Base-by-base conservation (phyloP, 2,329 filamentous ascomycete species). In the Myriosclerotinia scirpicola region DNA sequence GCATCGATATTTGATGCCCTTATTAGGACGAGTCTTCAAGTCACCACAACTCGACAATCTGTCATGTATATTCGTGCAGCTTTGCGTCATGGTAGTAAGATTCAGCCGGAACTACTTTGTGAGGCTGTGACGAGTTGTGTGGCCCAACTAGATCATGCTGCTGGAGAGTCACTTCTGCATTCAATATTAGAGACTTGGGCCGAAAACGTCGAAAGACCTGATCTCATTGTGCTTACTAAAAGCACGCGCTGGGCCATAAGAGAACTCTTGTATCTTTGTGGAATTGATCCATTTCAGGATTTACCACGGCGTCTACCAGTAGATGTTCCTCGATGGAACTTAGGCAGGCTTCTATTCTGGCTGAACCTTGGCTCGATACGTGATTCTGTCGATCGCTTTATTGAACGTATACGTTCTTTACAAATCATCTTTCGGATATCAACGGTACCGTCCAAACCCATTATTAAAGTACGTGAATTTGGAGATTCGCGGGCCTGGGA, bases 1-100 rank as follows among this genome's bases (percentile, higher is more conserved):
- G 50, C 65, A 22, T 48, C 64, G 8, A 70, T 77, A 34, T 76
- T 75, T 53, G 70, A 75, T 65, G 59, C 70, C 5, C 70, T 76
- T n/a, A 75, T 76, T 48, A 58, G 62, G 30, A 73, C 72, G 3
- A 69, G 65, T 66, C 67, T 75, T 15, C 55, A 70, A 14, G 60
- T 75, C n/a, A 61, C 69, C 14, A 71, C 67, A 6, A 65, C 66
- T 65, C 54, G 63, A n/a, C 65, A 64, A 20, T 71, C 74, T 20
- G 62, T 73, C 60, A 70, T 72, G 8, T 71, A 71, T 55, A 54
- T 75, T 52, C 69, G 69, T 22, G 70, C 71, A 26, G 71, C 74
- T 54, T 56, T 76, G 34, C 72, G 73, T n/a, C 72, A 76, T 59
- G 70, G 70, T 1, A 66, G 62, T n/a, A 44, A 63, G 17, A 55